A percentile compares a stretch with the other conserved stretches of the same genome.
phyloP scores from a whole-genome alignment of 495 filamentous ascomycete genomes.

The Aspergillus nidulans region DNA sequence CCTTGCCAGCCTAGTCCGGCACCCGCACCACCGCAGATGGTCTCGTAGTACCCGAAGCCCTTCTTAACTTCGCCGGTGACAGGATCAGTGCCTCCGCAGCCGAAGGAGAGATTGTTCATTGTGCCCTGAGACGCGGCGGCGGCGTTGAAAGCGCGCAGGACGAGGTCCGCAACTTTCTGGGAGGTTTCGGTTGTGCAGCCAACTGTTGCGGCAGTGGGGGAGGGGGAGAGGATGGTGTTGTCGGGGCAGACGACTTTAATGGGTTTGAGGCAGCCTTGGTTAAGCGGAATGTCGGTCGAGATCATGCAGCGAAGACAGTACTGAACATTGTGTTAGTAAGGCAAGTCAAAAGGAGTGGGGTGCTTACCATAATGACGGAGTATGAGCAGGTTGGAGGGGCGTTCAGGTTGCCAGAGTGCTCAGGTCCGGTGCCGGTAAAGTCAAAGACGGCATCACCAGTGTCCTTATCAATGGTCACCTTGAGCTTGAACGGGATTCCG shows the following conservation, averaged over 20 bases:
- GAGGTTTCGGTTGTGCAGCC: conserved; percentile 70
- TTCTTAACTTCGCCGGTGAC: conserved; percentile 20
- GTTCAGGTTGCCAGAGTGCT: conserved; percentile 90
- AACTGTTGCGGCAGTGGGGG: conserved; percentile 76
- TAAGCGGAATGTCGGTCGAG: conserved; percentile 83
- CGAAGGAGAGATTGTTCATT: conserved; percentile 68
- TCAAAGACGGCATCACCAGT: conserved; percentile 88
- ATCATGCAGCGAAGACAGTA: conserved; percentile 88
- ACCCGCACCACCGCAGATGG: conserved; percentile 83
- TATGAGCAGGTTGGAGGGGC: conserved; percentile 85
- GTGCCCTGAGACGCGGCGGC: conserved; percentile 84
- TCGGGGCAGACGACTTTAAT: conserved; percentile 76
- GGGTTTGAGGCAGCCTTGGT: conserved; percentile 87
- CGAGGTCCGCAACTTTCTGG: conserved; percentile 88
- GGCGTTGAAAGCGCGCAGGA: conserved; percentile 77
- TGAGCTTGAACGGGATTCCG: conserved; percentile 80
- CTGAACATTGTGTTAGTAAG: conserved; percentile 4
- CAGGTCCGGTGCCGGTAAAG: conserved; percentile 75
- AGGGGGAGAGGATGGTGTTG: conserved; percentile 73
- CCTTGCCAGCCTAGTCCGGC: conserved; percentile 80
- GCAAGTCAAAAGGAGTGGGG: neutral
- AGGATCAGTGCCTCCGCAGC: conserved; percentile 28
- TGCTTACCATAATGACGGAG: conserved; percentile 49
- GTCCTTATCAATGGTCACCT: conserved; percentile 73
- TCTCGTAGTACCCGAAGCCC: conserved; percentile 94